Base-by-base conservation (phyloP, 805 yeast genomes). In the Yamadazyma kitorensis region DNA sequence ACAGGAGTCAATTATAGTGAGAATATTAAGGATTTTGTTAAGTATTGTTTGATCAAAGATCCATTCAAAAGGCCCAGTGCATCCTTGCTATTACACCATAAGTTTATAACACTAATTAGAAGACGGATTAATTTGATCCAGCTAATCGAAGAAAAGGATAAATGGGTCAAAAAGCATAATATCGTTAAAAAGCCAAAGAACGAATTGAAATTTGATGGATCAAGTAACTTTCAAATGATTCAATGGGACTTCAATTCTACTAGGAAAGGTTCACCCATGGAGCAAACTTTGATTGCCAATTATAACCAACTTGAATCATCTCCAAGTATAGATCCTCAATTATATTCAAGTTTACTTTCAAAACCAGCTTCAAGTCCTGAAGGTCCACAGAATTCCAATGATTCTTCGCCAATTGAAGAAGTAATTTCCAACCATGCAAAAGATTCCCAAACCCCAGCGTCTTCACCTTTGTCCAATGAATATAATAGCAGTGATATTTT, bases 21-120 rank as follows among this genome's bases (percentile, higher is more conserved):
- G 23, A 55, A 72, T 12, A 84, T 85, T 45, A 77, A 78, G 44
- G 82, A 75, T 36, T 85, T 91, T 58, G 77, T 83, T 19, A 61
- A 66, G 20, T 60, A 62, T 30, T 88, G 96, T 53, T 60, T 91
- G 39, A 57, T 70, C 14, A 86, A 82, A 54, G 76, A 78, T 40
- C 93, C 95, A 1, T 41, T 42, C 2, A 52, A 64, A 37, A 70
- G 98, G 43, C 88, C 91, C 0, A 56, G 75, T 12, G 85, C 91
- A 0, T 40, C 54, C 0, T 59, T 63, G 10, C 62, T 93, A 29
- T 59, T 85, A 38, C 70, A 68, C 27, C 72, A 70, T 31, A 66
- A 68, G 31, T 82, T 81, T 49, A 58, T 83, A 13, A 65, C 61
- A 30, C 51, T 54, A 26, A 48, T 55, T 25, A 58, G 70, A 40